These are phyloP conservation scores for Suillus tomentosus DNA, from an alignment of 768 basidiomycete genomes.

Conservation along the genomic window DNA sequence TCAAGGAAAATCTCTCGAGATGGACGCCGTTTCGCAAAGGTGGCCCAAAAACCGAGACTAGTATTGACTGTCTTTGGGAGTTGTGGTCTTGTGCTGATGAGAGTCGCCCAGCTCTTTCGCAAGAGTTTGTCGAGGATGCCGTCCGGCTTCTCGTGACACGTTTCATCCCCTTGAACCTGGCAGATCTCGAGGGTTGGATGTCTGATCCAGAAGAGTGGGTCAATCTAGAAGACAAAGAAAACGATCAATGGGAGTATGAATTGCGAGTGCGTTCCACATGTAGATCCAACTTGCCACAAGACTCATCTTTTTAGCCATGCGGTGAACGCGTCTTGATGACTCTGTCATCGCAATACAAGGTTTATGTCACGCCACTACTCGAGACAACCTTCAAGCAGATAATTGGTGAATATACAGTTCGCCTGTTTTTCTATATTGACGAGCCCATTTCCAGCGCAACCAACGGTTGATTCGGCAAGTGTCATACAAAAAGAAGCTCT, in stretches of 20 bases:
- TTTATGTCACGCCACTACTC: conserved; percentile 70
- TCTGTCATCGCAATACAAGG: conserved; percentile 66
- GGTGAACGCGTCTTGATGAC: conserved; percentile 91
- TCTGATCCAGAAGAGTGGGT: conserved; percentile 95
- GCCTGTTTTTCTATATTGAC: background rate
- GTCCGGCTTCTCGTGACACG: conserved; percentile 77
- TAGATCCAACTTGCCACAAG: conserved; percentile 1
- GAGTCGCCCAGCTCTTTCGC: conserved; percentile 51
- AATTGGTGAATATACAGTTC: conserved; percentile 47
- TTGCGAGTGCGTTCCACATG: conserved; percentile 64
- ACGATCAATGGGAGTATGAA: conserved; percentile 92
- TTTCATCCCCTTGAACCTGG: conserved; percentile 80
- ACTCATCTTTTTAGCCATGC: conserved; percentile 62
- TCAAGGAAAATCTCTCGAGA: conserved; percentile 78
- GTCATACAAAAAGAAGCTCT: conserved; percentile 83
- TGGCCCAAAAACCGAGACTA: conserved; percentile 59
- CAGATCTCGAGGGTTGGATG: conserved; percentile 83
- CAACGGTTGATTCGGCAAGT: conserved; percentile 52
- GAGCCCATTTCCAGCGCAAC: conserved; percentile 38
- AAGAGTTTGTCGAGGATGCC: conserved; percentile 72
- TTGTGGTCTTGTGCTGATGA: conserved; percentile 18
- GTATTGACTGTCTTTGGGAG: conserved; percentile 37
- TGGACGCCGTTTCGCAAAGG: conserved; percentile 71
- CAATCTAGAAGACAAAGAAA: conserved; percentile 84
- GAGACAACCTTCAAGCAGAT: conserved; percentile 58